A percentile compares a stretch with the other conserved stretches of the same genome.
These are phyloP conservation scores for Globisporangium canariense DNA, from an alignment of 352 stramenopile species.

Conservation along the genomic window DNA sequence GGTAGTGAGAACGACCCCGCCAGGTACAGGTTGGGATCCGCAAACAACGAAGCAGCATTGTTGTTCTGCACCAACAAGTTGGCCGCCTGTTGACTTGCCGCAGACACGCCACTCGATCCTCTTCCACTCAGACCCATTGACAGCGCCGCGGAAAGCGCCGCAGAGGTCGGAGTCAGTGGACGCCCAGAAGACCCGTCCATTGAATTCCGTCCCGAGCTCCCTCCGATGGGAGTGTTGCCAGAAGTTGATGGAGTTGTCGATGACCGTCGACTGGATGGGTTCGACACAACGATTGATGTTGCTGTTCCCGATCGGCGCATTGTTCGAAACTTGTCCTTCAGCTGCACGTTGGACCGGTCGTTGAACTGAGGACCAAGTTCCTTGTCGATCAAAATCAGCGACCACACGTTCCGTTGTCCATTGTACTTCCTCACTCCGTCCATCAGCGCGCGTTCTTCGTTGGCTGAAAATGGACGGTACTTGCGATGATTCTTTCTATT, in stretches of 20 bases:
- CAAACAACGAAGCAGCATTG: conserved; percentile 54
- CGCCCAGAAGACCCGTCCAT: conserved; percentile 11
- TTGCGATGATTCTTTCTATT: conserved; percentile 88
- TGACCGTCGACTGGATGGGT: conserved; percentile 41
- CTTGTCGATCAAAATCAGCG: conserved; percentile 78
- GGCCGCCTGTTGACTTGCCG: conserved; percentile 50
- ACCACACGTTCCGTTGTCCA: conserved; percentile 81
- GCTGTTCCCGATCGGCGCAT: conserved; percentile 62
- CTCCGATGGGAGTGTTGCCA: background rate
- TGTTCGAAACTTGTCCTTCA: conserved; percentile 84
- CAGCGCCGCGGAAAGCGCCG: conserved; percentile 29
- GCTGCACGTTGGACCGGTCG: conserved; percentile 77
- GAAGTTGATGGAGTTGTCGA: conserved; percentile 23
- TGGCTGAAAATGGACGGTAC: conserved; percentile 70
- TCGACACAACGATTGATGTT: conserved; percentile 36
- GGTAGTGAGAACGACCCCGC: conserved; percentile 52
- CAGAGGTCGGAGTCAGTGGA: conserved; percentile 29
- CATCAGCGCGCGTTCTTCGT: conserved; percentile 84
- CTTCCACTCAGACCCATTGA: conserved; percentile 27
- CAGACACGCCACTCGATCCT: conserved; percentile 26
- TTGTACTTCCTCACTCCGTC: conserved; percentile 86
- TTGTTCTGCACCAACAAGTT: conserved; percentile 50
- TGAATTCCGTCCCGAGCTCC: conserved; percentile 9
- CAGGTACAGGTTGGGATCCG: conserved; percentile 63
- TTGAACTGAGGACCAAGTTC: conserved; percentile 78